A percentile compares a stretch with the other conserved stretches of the same genome.
phyloP scores from a whole-genome alignment of 352 stramenopile genomes.

The Globisporangium cederbergense region DNA sequence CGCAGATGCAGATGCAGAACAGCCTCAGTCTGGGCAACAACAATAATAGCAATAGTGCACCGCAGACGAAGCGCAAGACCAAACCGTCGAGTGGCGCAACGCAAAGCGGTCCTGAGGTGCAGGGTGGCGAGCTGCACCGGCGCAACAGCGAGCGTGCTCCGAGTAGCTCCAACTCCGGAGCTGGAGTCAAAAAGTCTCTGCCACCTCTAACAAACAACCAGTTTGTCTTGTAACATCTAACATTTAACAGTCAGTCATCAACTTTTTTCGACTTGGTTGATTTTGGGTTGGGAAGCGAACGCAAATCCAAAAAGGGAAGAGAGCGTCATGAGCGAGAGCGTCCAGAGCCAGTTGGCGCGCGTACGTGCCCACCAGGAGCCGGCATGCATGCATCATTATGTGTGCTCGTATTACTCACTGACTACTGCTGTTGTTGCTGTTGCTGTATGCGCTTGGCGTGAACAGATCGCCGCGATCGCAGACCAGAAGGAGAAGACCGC shows the following conservation, averaged over 20 bases:
- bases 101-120: slow-evolving; percentile 7
- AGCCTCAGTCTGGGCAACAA: slow-evolving; percentile 11
- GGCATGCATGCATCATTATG: background rate
- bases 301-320: slow-evolving; percentile 10
- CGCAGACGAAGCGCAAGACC: slow-evolving; percentile 33
- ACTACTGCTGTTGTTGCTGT: background rate
- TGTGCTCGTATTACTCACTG: background rate
- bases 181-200: slow-evolving; percentile 35
- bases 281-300: slow-evolving; percentile 10
- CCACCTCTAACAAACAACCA: slow-evolving; percentile 60
- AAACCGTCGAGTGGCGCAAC: slow-evolving; percentile 22
- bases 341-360: slow-evolving; percentile 41
- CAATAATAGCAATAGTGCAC: slow-evolving; percentile 17
- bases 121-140: slow-evolving; percentile 32
- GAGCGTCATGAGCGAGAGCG: slow-evolving; percentile 21
- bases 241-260: background rate
- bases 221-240: slow-evolving; percentile 14
- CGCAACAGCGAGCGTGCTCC: slow-evolving; percentile 39
- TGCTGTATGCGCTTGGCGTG: background rate
- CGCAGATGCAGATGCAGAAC: slow-evolving; percentile 24
- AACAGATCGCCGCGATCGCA: slow-evolving; percentile 57
- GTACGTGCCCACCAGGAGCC: slow-evolving; percentile 27
- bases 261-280: background rate
- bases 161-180: slow-evolving; percentile 11
- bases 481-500: slow-evolving; percentile 79